Base-by-base conservation (phyloP, 805 yeast species). In the Vanderwaltozyma tropicalis region DNA sequence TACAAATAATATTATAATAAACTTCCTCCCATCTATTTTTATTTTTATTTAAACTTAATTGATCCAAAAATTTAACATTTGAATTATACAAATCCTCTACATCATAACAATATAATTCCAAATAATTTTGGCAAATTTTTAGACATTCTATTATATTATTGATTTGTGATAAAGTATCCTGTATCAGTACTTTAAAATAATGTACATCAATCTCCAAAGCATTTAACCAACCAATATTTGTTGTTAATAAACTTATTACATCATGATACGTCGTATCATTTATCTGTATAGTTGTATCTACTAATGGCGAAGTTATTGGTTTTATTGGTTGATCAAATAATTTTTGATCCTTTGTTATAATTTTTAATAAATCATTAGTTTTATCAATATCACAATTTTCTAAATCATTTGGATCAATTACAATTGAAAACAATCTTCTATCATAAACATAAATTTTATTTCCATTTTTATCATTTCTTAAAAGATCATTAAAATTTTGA, bases 401-500 rank as follows among this genome's bases (percentile, higher is more conserved):
- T 5, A 34, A 21, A 21, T 19, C 28, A 12, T 30, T 19, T 34
- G 53, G 61, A 30, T 45, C 42, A 17, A 51, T 48, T 2, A 53
- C 57, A 11, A 48, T 44, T 4, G 68, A 59, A 45, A 80, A 80
- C 32, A 74, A 57, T 32, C 76, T 66, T 52, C 79, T 72, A 53
- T 81, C 86, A 56, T 68, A 80, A 1, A 74, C 76, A 53, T 70
- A 80, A 3, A 80, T 62, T 41, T 77, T 81, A 37, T 62, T 32
- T 3, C 27, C 20, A 11, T 33, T 29, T 14, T 30, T 24, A 18
- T 29, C 24, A 4, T 28, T 17, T 16, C 27, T 27, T 9, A 25
- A 14, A 13, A 32, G 3, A 4, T 29, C 31, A 14, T 28, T 30
- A 12, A 34, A 34, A 20, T 11, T 20, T 3, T 20, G 19, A 13